These are phyloP conservation scores for Chlorella sorokiniana DNA, from an alignment of 139 green algal species.

Conservation along the genomic window DNA sequence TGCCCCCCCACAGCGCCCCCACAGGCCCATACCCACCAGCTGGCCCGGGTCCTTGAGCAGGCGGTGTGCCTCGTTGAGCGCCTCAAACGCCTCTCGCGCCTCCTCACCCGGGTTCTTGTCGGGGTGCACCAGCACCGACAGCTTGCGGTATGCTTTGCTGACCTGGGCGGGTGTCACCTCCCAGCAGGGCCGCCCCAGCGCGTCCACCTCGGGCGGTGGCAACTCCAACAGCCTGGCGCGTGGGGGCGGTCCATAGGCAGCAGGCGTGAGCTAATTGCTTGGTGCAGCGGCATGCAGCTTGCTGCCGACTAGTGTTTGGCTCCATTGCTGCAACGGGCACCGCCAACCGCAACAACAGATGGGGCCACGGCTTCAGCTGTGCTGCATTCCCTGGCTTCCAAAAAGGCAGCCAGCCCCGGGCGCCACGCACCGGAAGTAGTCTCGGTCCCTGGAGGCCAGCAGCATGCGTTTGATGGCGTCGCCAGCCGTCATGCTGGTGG, in stretches of 20 bases:
- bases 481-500: constrained; percentile 31
- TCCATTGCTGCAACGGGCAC: neutral
- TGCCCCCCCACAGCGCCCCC: neutral
- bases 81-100: constrained; percentile 66
- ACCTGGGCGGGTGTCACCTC: constrained; percentile 59
- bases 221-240: constrained; percentile 68
- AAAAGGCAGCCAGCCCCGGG: neutral
- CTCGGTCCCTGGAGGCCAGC: constrained; percentile 63
- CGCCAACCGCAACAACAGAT: neutral
- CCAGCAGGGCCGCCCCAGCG: constrained; percentile 67
- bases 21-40: constrained; percentile 28
- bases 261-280: neutral
- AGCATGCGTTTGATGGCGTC: constrained; percentile 72
- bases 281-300: neutral
- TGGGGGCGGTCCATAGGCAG: neutral
- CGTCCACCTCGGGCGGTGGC: constrained; percentile 65
- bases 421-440: constrained; percentile 66
- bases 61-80: constrained; percentile 70
- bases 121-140: constrained; percentile 80
- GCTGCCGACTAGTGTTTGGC: neutral
- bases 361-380: neutral
- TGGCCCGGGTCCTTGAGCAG: constrained; percentile 61
- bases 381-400: neutral
- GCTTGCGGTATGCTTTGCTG: constrained; percentile 68
- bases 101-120: constrained; percentile 77